Conservation (phyloP, 176 grass and related monocot genomes). For the Zoysia pacifica region DNA sequence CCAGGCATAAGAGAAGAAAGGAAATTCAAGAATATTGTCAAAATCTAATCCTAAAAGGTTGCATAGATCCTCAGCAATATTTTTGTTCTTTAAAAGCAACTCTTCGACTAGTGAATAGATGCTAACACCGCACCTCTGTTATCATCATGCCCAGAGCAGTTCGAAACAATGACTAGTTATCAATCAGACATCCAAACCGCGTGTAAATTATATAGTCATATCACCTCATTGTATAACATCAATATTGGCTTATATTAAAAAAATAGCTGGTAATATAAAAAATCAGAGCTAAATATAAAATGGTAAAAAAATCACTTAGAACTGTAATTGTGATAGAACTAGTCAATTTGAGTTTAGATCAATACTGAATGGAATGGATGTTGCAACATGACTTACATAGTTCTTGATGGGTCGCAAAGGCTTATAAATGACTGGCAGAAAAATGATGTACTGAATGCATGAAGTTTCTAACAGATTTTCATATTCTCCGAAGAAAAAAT, state of each 20-base stretch:
- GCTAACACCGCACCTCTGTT: background rate
- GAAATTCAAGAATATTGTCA: background rate
- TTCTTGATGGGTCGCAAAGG: background rate
- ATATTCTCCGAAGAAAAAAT: background rate
- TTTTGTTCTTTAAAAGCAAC: background rate
- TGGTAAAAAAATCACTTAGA: no score
- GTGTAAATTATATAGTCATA: background rate
- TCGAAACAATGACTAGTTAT: no score
- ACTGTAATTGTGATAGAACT: background rate
- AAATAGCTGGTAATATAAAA: no score
- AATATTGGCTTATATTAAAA: background rate
- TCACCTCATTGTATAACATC: conserved; percentile 27
- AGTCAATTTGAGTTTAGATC: background rate
- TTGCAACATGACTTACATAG: background rate
- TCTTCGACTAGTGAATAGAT: background rate
- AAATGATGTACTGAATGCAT: background rate
- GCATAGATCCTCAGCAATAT: background rate
- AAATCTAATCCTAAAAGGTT: conserved; percentile 26
- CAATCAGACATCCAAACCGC: no score
- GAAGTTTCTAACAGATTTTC: background rate
- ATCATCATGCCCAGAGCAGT: no score
- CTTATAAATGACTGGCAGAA: background rate
- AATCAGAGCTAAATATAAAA: no score
- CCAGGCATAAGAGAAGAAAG: background rate
- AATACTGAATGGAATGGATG: background rate